These are phyloP conservation scores for California macrophylla DNA, from an alignment of 441 rosid species.

Conservation along the genomic window DNA sequence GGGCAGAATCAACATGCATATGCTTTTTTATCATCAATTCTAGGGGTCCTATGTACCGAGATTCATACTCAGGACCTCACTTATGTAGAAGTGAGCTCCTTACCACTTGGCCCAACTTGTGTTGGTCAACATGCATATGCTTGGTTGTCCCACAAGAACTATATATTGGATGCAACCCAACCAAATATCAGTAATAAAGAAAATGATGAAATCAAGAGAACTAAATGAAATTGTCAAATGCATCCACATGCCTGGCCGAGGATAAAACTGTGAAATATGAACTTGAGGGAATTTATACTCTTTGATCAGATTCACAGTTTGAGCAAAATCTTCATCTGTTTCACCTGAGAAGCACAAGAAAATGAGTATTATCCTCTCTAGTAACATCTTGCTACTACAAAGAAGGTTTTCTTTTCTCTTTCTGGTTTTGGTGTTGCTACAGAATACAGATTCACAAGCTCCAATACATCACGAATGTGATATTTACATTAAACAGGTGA, in stretches of 20 bases:
- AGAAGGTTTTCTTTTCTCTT: neutral
- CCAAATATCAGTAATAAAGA: neutral
- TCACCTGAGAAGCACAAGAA: conserved; percentile 49
- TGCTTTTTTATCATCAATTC: too few species aligned
- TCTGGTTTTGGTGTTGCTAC: neutral
- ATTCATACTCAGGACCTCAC: too few species aligned
- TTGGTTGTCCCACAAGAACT: neutral
- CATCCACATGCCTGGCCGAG: conserved; percentile 57
- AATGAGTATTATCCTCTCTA: conserved; percentile 12
- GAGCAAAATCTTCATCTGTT: conserved; percentile 74
- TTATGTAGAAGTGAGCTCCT: too few species aligned
- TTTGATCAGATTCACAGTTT: conserved; percentile 60
- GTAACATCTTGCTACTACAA: conserved; percentile 7
- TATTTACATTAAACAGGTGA: neutral
- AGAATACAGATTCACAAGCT: neutral
- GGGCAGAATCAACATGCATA: neutral
- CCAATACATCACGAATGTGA: neutral
- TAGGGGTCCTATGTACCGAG: too few species aligned
- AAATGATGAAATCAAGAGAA: neutral
- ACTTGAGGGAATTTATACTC: conserved; percentile 78
- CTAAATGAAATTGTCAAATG: conserved; percentile 2
- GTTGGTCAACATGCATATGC: neutral
- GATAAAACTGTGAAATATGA: conserved; percentile 94
- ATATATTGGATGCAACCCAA: neutral
- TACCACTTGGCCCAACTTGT: too few species aligned